These are phyloP conservation scores for Boechera retrofracta DNA, from an alignment of 345 rosid genomes.

Conservation along the genomic window DNA sequence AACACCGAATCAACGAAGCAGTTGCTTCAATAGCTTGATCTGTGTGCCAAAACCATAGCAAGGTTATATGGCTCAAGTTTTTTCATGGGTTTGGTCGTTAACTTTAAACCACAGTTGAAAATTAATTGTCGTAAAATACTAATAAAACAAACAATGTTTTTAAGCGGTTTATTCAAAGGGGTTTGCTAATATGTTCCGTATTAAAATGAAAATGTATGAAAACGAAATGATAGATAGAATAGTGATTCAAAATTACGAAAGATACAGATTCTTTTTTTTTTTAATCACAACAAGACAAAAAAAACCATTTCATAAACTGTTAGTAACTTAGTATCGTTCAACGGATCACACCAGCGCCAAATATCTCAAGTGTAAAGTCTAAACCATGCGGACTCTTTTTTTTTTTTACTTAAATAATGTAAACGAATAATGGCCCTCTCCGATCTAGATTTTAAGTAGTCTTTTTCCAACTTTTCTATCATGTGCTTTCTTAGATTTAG, in stretches of 20 bases:
- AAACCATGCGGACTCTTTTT: not conserved
- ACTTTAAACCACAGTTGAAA: not conserved
- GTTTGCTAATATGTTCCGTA: not conserved
- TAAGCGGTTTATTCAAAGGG: not conserved
- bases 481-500: conserved; percentile 37
- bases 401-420: not conserved
- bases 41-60: conserved; percentile 35
- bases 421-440: not conserved
- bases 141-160: too few species aligned
- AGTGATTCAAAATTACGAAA: not conserved
- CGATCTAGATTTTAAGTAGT: conserved; percentile 17
- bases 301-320: not conserved
- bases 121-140: not conserved
- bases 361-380: not conserved
- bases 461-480: conserved; percentile 21
- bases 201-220: too few species aligned
- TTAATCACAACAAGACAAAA: not conserved
- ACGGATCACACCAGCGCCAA: not conserved
- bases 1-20: not conserved
- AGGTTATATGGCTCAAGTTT: conserved; percentile 6
- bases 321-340: not conserved
- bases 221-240: not conserved
- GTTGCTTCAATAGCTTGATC: conserved; percentile 29
- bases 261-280: not conserved
- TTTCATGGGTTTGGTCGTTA: conserved; percentile 1